Evolutionary conservation across 2,329 filamentous ascomycete genomes (phyloP).

Genomic region (Fonsecaea monophora): DNA sequence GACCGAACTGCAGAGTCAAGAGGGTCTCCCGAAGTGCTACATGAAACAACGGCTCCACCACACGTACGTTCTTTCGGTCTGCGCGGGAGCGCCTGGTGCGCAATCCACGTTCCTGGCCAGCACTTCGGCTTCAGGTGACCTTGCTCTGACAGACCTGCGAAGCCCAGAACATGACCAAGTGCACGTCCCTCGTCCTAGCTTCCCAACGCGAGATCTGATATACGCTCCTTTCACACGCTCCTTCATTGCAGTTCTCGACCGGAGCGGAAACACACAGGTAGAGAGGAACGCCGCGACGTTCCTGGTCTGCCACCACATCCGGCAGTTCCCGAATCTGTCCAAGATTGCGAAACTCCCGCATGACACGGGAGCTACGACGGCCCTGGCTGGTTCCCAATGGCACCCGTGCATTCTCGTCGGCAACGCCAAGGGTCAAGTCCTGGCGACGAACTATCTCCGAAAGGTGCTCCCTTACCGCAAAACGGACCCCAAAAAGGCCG

Average conservation of each 20-base stretch:
- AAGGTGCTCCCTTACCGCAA: constrained; percentile 50
- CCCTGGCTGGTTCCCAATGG: constrained; percentile 46
- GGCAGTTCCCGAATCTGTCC: constrained; percentile 46
- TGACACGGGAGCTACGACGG: constrained; percentile 45
- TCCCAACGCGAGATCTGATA: constrained; percentile 56
- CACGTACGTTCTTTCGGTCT: constrained; percentile 55
- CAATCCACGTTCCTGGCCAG: constrained; percentile 60
- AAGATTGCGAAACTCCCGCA: constrained; percentile 56
- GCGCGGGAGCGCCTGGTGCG: constrained; percentile 61
- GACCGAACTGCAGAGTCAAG: constrained; percentile 34
- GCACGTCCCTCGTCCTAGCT: constrained; percentile 44
- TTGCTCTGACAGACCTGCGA: constrained; percentile 61
- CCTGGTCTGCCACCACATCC: constrained; percentile 35
- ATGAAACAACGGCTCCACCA: constrained; percentile 43
- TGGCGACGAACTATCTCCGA: constrained; percentile 59
- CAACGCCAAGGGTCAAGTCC: constrained; percentile 59
- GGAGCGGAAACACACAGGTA: constrained; percentile 27
- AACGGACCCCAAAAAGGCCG: constrained; percentile 30
- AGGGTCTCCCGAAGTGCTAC: constrained; percentile 15
- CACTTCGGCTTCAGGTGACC: constrained; percentile 62
- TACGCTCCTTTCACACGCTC: constrained; percentile 64
- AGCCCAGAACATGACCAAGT: constrained; percentile 42
- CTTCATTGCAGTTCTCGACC: constrained; percentile 48
- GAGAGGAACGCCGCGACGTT: constrained; percentile 28
- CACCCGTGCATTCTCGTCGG: constrained; percentile 64